Evolutionary conservation across 495 filamentous ascomycete genomes (phyloP).

Genomic region (Neurospora sp.): DNA sequence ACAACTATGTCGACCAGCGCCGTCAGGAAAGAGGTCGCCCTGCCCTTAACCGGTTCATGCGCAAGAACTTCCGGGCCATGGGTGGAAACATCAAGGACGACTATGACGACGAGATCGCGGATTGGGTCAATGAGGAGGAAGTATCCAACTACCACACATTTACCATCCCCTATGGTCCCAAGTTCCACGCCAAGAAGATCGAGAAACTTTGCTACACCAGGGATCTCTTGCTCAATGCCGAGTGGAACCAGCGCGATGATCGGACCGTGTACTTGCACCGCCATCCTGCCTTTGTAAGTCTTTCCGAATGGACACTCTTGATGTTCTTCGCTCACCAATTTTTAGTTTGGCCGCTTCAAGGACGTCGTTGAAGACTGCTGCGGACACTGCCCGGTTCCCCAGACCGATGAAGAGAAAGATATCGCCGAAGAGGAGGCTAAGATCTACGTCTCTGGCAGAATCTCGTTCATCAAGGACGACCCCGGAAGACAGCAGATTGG

Average conservation of each 20-base stretch:
- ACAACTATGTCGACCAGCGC: constrained; percentile 54
- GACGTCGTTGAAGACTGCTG: constrained; percentile 73
- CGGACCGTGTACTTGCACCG: constrained; percentile 65
- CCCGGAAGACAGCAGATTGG: constrained; percentile 59
- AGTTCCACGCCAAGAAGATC: constrained; percentile 60
- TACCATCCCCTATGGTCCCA: constrained; percentile 64
- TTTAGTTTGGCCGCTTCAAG: constrained; percentile 47
- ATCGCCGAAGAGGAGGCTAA: constrained; percentile 59
- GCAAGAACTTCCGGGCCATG: constrained; percentile 16
- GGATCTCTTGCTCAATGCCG: constrained; percentile 73
- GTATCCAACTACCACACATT: constrained; percentile 70
- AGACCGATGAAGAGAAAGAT: constrained; percentile 58
- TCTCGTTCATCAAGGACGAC: constrained; percentile 67
- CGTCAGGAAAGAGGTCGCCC: constrained; percentile 61
- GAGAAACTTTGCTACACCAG: constrained; percentile 70
- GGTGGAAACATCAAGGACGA: constrained; percentile 59
- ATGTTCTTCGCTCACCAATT: constrained; percentile 2
- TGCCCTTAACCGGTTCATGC: constrained; percentile 16
- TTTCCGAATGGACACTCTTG: not conserved
- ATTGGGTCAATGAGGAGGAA: constrained; percentile 67
- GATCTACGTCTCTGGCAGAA: constrained; percentile 58
- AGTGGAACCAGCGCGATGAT: constrained; percentile 70
- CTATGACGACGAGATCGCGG: constrained; percentile 66
- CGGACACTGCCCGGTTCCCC: constrained; percentile 59
- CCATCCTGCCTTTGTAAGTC: constrained; percentile 58